These are phyloP conservation scores for Phyllostachys edulis DNA, from an alignment of 176 grass and related monocot species.

Conservation along the genomic window DNA sequence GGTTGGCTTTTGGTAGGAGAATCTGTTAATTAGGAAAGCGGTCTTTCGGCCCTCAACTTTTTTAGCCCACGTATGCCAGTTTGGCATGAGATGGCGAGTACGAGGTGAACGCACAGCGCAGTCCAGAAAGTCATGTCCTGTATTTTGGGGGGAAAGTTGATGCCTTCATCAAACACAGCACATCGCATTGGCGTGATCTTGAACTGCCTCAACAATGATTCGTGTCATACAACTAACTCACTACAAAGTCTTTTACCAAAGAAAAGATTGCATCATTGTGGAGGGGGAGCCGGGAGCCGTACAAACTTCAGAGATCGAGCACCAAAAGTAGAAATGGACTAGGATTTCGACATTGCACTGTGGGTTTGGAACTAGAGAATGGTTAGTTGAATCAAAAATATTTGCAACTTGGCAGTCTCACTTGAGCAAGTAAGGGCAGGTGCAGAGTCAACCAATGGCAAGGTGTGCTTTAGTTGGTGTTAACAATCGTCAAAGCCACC, in stretches of 20 bases:
- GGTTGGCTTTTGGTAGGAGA: too few relatives aligned
- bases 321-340: neutral
- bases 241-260: neutral
- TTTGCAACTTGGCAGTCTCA: neutral
- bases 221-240: conserved; percentile 12
- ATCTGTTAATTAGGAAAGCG: neutral
- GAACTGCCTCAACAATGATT: conserved; percentile 21
- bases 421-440: conserved; percentile 44
- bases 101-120: neutral
- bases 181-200: neutral
- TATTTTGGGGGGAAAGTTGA: neutral
- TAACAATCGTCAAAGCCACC: conserved; percentile 22
- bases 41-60: neutral
- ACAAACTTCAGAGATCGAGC: neutral
- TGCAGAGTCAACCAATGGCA: conserved; percentile 28
- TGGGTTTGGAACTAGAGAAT: conserved; percentile 1
- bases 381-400: neutral
- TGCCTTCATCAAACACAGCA: neutral
- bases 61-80: neutral
- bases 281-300: neutral
- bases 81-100: neutral
- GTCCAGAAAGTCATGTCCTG: neutral
- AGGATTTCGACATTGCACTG: neutral
- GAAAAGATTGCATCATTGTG: conserved; percentile 9
- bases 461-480: conserved; percentile 14